These are phyloP conservation scores for Brettanomyces nanus DNA, from an alignment of 805 yeast species.

Conservation along the genomic window DNA sequence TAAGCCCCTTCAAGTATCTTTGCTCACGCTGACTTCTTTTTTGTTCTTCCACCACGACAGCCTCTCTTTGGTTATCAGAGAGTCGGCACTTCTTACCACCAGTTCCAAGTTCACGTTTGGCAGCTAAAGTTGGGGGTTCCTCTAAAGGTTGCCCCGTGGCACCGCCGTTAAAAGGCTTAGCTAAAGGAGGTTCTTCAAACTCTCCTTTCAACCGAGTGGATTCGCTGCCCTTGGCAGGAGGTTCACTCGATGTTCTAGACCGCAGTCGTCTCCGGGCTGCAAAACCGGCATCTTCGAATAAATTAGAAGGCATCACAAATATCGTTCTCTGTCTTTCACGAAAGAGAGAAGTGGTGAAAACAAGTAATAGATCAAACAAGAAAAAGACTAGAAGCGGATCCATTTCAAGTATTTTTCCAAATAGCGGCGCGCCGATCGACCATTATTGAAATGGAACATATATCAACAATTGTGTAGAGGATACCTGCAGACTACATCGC, in stretches of 20 bases:
- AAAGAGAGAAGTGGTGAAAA: no score
- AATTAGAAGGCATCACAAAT: background rate
- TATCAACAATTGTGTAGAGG: no score
- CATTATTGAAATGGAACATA: no score
- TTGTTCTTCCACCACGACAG: conserved; percentile 9
- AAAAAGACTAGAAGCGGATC: no score
- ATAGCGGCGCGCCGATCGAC: no score
- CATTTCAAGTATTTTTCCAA: no score
- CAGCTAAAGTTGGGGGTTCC: conserved; percentile 53
- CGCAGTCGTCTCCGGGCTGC: conserved; percentile 2
- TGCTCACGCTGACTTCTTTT: conserved; percentile 8
- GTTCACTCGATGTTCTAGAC: background rate
- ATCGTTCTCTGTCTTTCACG: no score
- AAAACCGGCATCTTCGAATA: background rate
- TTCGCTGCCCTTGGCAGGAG: background rate
- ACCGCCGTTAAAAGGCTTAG: conserved; percentile 39
- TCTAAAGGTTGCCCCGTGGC: conserved; percentile 71
- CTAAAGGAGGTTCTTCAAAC: conserved; percentile 52
- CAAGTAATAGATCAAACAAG: no score
- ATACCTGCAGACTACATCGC: no score
- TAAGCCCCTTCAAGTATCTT: conserved; percentile 18
- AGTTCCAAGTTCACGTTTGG: conserved; percentile 40
- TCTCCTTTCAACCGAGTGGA: background rate
- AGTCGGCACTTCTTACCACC: conserved; percentile 6
- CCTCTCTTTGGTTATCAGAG: conserved; percentile 10